A percentile compares a stretch with the other conserved stretches of the same genome.
phyloP scores from a whole-genome alignment of 2,329 filamentous ascomycete species.

The Salinomyces thailandicus region DNA sequence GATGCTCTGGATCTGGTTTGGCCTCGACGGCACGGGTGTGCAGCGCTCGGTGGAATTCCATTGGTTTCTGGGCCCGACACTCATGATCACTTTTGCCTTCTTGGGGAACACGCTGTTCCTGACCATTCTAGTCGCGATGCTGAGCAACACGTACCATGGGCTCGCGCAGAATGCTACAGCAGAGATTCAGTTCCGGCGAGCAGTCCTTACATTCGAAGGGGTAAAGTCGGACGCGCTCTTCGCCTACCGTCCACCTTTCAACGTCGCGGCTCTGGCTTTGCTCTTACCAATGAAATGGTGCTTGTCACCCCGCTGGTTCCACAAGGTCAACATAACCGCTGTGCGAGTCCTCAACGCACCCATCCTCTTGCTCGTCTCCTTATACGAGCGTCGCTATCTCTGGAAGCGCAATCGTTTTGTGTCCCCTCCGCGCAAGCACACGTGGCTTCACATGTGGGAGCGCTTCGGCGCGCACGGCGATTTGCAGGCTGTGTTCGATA shows the following conservation, averaged over 20 bases:
- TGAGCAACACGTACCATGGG: constrained; percentile 72
- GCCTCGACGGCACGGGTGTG: constrained; percentile 58
- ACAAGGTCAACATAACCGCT: constrained; percentile 74
- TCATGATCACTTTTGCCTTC: constrained; percentile 79
- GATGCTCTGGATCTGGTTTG: constrained; percentile 94
- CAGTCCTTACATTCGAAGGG: constrained; percentile 73
- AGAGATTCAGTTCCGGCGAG: constrained; percentile 74
- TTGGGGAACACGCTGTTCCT: constrained; percentile 79
- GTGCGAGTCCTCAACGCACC: constrained; percentile 68
- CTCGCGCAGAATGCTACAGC: constrained; percentile 66
- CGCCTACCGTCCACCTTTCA: constrained; percentile 73
- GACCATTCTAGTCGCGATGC: constrained; percentile 80
- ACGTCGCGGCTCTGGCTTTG: constrained; percentile 63
- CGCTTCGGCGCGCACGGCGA: constrained; percentile 61
- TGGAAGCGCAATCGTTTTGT: constrained; percentile 41
- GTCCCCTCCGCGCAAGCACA: constrained; percentile 29
- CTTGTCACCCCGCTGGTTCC: constrained; percentile 75
- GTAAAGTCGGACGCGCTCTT: constrained; percentile 79
- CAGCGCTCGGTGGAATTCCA: constrained; percentile 58
- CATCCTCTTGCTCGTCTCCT: constrained; percentile 58
- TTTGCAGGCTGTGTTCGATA: constrained; percentile 61
- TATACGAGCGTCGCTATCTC: constrained; percentile 58
- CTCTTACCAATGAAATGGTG: constrained; percentile 68
- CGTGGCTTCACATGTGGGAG: constrained; percentile 49
- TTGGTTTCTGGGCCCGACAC: constrained; percentile 62